phyloP scores from a whole-genome alignment of 345 rosid genomes.

The Gossypium longicalyx region DNA sequence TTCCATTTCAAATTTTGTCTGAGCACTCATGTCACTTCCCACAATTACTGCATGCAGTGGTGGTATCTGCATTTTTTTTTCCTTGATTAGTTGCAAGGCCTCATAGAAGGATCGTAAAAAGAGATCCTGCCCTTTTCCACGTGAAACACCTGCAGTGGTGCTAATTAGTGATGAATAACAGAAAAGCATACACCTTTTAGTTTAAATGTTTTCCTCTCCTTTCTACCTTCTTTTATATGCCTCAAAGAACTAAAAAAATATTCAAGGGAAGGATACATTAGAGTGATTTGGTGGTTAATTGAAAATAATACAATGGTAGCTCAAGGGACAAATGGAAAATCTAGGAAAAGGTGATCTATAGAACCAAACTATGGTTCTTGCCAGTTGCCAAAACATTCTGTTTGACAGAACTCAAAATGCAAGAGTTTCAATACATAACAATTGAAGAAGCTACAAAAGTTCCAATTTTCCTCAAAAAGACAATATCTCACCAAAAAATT shows the following conservation, averaged over 20 bases:
- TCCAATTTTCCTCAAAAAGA: not conserved
- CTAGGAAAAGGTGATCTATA: not conserved
- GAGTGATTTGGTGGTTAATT: not conserved
- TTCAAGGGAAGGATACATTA: not conserved
- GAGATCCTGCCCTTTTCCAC: slow-evolving; percentile 90
- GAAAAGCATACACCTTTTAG: not conserved
- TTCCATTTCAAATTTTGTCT: slow-evolving; percentile 81
- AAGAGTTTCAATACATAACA: not conserved
- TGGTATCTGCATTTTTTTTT: slow-evolving; percentile 56
- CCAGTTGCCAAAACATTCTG: not conserved
- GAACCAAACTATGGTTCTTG: not conserved
- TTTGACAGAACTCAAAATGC: not conserved
- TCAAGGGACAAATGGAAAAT: slow-evolving; percentile 2
- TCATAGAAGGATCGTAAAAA: slow-evolving; percentile 69
- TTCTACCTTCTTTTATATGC: not conserved
- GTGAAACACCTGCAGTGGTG: slow-evolving; percentile 66
- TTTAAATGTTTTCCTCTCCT: not conserved
- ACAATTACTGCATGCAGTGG: slow-evolving; percentile 84
- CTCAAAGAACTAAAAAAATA: not conserved
- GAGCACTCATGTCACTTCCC: slow-evolving; percentile 82
- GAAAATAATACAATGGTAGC: not conserved
- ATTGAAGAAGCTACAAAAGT: not conserved
- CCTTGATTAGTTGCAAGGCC: slow-evolving; percentile 58
- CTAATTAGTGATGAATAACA: not conserved
- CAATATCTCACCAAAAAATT: not conserved